Percentiles rank a stretch among this genome's conserved stretches.
These are phyloP conservation scores for Acanthamoeba lenticulata DNA, from an alignment of 208 protist species.

Conservation along the genomic window DNA sequence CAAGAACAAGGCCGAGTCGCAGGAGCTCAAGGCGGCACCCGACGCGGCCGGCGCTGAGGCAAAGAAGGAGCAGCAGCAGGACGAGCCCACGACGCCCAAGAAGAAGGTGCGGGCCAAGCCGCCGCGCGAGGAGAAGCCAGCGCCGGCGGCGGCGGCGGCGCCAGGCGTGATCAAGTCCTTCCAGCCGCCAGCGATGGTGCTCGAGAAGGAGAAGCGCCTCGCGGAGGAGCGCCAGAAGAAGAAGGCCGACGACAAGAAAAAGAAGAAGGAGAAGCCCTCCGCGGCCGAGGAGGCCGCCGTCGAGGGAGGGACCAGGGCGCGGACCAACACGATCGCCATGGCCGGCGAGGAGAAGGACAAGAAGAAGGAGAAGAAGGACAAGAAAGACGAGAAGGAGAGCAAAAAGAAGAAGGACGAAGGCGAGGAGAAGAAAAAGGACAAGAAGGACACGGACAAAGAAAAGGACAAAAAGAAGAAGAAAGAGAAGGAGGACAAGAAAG, in stretches of 20 bases:
- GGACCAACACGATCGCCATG: neutral
- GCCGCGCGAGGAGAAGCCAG: neutral
- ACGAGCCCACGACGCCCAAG: neutral
- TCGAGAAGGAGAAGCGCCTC: conserved; percentile 5
- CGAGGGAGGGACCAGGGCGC: neutral
- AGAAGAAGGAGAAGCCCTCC: neutral
- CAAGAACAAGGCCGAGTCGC: no score
- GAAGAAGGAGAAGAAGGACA: neutral
- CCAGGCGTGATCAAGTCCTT: conserved; percentile 3
- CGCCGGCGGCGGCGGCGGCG: neutral
- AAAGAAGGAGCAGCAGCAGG: no score
- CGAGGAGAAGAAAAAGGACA: neutral
- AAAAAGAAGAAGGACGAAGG: neutral
- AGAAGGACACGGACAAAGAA: neutral
- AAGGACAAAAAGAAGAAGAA: neutral
- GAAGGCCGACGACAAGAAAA: neutral
- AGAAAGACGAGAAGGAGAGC: neutral
- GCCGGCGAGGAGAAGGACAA: neutral
- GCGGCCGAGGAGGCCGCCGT: neutral
- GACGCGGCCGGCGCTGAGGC: no score
- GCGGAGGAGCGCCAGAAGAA: neutral
- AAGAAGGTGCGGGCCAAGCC: neutral
- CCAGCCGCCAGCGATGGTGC: neutral
- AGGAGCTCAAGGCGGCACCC: no score
- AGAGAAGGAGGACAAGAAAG: neutral